Conservation (phyloP, 768 basidiomycete genomes). For the Lactifluus hygrophoroides region DNA sequence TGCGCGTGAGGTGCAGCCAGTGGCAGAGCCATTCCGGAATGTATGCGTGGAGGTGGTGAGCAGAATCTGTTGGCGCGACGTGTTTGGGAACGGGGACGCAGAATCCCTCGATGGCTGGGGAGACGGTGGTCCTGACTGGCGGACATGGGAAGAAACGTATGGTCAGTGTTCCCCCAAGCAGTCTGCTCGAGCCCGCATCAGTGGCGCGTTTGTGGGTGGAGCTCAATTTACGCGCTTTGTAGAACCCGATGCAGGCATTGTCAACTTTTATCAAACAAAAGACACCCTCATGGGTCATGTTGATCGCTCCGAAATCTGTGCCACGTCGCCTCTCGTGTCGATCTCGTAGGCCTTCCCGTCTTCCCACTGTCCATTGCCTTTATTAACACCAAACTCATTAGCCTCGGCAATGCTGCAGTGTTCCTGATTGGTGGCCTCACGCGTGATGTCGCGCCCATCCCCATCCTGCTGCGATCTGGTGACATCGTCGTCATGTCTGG, state of each 20-base stretch:
- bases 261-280: conserved; percentile 90
- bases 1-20: conserved; percentile 51
- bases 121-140: conserved; percentile 52
- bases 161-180: conserved; percentile 36
- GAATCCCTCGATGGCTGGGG: conserved; percentile 39
- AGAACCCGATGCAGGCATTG: conserved; percentile 96
- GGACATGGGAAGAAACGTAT: conserved; percentile 68
- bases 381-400: conserved; percentile 25
- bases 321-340: conserved; percentile 86
- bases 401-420: conserved; percentile 81
- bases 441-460: conserved; percentile 64
- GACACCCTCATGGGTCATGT: conserved; percentile 97
- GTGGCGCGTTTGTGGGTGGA: neutral
- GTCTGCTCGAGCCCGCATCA: neutral
- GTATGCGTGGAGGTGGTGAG: conserved; percentile 58
- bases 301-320: conserved; percentile 92
- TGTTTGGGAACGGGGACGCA: conserved; percentile 37
- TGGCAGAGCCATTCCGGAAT: conserved; percentile 46
- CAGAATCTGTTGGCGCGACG: conserved; percentile 58
- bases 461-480: conserved; percentile 83
- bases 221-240: conserved; percentile 1
- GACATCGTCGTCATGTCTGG: conserved; percentile 94
- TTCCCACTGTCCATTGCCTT: neutral
- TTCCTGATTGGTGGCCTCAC: conserved; percentile 86
- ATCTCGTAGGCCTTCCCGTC: conserved; percentile 61